These are phyloP conservation scores for Coniochaeta sp. DNA, from an alignment of 2,329 filamentous ascomycete genomes.

Conservation along the genomic window DNA sequence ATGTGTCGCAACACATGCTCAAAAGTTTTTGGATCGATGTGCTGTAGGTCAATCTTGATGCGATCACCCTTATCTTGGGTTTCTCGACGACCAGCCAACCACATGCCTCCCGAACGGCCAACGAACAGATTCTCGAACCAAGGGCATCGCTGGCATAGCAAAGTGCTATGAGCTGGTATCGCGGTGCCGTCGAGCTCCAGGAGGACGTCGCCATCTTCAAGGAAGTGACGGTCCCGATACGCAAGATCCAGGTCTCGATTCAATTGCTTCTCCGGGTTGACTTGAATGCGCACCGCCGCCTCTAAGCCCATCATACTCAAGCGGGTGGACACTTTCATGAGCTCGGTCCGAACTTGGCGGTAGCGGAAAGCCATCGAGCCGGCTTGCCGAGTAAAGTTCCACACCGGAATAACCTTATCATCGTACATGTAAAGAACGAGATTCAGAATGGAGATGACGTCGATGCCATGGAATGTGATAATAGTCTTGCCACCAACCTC, in stretches of 20 bases:
- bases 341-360: constrained; percentile 70
- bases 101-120: constrained; percentile 77
- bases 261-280: constrained; percentile 52
- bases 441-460: constrained; percentile 74
- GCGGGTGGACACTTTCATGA: constrained; percentile 76
- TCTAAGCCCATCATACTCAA: constrained; percentile 69
- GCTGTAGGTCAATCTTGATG: constrained; percentile 72
- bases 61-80: constrained; percentile 24
- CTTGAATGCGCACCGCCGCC: constrained; percentile 69
- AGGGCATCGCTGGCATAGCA: constrained; percentile 78
- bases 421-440: constrained; percentile 74
- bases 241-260: constrained; percentile 65
- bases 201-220: constrained; percentile 71
- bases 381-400: constrained; percentile 68
- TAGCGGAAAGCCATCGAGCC: constrained; percentile 63
- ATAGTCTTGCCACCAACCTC: constrained; percentile 42
- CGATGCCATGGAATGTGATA: constrained; percentile 61
- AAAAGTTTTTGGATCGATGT: constrained; percentile 69
- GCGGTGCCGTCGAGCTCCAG: constrained; percentile 72
- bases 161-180: constrained; percentile 64
- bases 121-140: constrained; percentile 90
- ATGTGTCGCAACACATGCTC: constrained; percentile 71
- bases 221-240: constrained; percentile 61
- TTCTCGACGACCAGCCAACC: constrained; percentile 67
- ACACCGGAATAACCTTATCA: constrained; percentile 74